Evolutionary conservation across 2,329 filamentous ascomycete species (phyloP).

Genomic region (Pseudocercospora vitis): DNA sequence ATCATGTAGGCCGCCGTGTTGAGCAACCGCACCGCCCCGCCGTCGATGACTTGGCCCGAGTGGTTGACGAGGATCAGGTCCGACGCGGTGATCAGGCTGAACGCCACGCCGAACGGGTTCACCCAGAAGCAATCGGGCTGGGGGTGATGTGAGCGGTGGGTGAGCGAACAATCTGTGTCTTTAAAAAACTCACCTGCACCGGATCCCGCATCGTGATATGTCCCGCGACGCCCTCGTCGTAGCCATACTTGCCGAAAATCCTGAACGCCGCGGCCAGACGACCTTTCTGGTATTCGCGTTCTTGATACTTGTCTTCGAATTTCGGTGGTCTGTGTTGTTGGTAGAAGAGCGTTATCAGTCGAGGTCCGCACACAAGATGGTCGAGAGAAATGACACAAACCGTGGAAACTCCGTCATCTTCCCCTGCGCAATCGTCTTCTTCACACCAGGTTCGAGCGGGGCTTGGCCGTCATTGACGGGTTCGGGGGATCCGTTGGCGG

Average conservation of each 20-base stretch:
- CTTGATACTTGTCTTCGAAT: conserved; percentile 41
- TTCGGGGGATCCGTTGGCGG: conserved; percentile 31
- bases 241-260: conserved; percentile 45
- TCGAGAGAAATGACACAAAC: conserved; percentile 19
- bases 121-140: conserved; percentile 37
- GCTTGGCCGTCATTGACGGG: conserved; percentile 35
- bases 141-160: not conserved
- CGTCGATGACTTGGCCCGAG: conserved; percentile 45
- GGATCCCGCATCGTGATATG: conserved; percentile 47
- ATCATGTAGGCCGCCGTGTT: conserved; percentile 52
- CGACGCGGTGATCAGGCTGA: conserved; percentile 45
- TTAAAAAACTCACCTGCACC: conserved; percentile 22
- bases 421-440: conserved; percentile 35
- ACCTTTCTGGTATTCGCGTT: conserved; percentile 46
- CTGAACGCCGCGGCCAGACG: conserved; percentile 48
- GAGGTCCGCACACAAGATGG: no score
- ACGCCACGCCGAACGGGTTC: conserved; percentile 45
- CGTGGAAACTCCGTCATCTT: conserved; percentile 35
- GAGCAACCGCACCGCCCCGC: conserved; percentile 41
- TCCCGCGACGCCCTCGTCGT: conserved; percentile 44
- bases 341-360: no score
- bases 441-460: conserved; percentile 37
- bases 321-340: conserved; percentile 35
- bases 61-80: conserved; percentile 50
- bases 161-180: no score